Conservation (phyloP, 257 asterid species). For the Osmanthus fragrans region DNA sequence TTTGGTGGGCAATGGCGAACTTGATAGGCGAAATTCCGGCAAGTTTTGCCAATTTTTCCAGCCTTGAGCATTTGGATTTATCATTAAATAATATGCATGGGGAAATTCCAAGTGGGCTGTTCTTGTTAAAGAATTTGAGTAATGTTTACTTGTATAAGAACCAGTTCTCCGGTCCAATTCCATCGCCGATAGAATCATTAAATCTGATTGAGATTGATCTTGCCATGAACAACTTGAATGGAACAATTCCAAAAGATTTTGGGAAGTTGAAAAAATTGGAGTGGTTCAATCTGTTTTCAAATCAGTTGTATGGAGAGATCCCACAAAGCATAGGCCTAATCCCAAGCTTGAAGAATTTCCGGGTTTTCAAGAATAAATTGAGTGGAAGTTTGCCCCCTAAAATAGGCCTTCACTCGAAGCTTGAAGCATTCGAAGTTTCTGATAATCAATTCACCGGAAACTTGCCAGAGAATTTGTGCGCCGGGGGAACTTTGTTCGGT, state of each 20-base stretch:
- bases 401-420: constrained; percentile 63
- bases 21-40: constrained; percentile 50
- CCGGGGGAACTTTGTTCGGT: constrained; percentile 54
- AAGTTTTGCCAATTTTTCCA: constrained; percentile 30
- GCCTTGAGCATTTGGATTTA: constrained; percentile 43
- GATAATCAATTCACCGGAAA: constrained; percentile 62
- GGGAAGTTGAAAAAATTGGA: constrained; percentile 59
- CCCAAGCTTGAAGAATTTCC: constrained; percentile 44
- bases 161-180: constrained; percentile 62
- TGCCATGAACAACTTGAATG: constrained; percentile 55
- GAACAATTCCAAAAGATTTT: constrained; percentile 64
- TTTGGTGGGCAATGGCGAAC: constrained; percentile 51
- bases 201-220: constrained; percentile 57
- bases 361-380: constrained; percentile 54
- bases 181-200: constrained; percentile 44
- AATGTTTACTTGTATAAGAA: constrained; percentile 44
- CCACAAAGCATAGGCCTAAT: constrained; percentile 60
- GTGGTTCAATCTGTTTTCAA: constrained; percentile 43
- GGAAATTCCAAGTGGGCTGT: constrained; percentile 40
- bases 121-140: constrained; percentile 61
- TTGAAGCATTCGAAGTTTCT: constrained; percentile 65
- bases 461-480: constrained; percentile 70
- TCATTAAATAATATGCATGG: constrained; percentile 35
- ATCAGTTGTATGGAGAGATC: constrained; percentile 55
- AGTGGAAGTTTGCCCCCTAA: constrained; percentile 68